phyloP scores from a whole-genome alignment of 495 filamentous ascomycete species.

The Geoglossum glabrum region DNA sequence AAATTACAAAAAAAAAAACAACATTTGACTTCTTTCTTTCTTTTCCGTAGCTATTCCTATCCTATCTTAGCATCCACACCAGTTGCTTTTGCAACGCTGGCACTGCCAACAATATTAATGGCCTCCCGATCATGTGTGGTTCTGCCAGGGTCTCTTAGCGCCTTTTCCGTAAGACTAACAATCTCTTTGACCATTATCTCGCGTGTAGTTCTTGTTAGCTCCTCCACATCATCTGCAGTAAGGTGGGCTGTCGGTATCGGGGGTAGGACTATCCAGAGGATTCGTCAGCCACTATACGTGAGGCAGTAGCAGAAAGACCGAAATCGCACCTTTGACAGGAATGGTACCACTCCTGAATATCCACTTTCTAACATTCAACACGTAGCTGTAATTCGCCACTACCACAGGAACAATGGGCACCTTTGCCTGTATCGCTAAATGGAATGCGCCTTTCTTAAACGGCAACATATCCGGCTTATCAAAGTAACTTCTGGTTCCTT shows the following conservation, averaged over 20 bases:
- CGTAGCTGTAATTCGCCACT: slow-evolving; percentile 65
- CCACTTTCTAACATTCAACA: slow-evolving; percentile 48
- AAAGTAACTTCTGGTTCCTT: slow-evolving; percentile 83
- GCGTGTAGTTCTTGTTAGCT: slow-evolving; percentile 45
- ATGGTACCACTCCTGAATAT: slow-evolving; percentile 60
- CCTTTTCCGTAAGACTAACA: slow-evolving; percentile 27
- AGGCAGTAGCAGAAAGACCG: no score
- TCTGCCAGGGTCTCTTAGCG: neutral
- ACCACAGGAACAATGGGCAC: slow-evolving; percentile 85
- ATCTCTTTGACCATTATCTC: slow-evolving; percentile 67
- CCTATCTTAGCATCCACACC: neutral
- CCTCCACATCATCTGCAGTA: slow-evolving; percentile 62
- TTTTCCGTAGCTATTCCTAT: neutral
- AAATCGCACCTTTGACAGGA: slow-evolving; percentile 49
- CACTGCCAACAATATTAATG: neutral
- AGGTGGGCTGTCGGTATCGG: slow-evolving; percentile 69
- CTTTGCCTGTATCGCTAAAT: slow-evolving; percentile 81
- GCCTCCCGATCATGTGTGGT: neutral
- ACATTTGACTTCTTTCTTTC: neutral
- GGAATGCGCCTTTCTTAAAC: slow-evolving; percentile 98
- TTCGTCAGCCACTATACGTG: neutral
- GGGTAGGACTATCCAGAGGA: slow-evolving; percentile 38
- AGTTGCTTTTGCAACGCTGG: neutral
- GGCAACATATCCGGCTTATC: slow-evolving; percentile 59
- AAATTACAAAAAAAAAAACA: neutral